Conservation (phyloP, 148 eudicot species). For the Persicaria tinctoria region DNA sequence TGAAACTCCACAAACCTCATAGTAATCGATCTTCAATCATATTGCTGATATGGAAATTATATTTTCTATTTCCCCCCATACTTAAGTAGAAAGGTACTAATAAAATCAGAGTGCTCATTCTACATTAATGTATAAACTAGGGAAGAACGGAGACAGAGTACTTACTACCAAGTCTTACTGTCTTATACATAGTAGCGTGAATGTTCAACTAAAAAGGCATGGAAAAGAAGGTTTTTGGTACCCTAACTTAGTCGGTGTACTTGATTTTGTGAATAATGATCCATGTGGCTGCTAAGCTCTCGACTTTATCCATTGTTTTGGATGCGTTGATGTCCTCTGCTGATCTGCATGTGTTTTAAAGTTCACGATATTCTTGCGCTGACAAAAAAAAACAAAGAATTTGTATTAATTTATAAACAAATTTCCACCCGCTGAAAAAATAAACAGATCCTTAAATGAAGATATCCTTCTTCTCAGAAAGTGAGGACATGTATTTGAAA, state of each 20-base stretch:
- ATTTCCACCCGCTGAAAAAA: not conserved
- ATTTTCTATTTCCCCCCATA: not conserved
- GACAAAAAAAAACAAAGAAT: not conserved
- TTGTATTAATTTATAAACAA: too few species aligned
- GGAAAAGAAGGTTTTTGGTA: not conserved
- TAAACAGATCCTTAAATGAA: not conserved
- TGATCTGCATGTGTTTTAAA: not conserved
- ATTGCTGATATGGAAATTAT: not conserved
- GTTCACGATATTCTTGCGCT: not conserved
- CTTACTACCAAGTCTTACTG: not conserved
- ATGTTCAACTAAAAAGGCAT: not conserved
- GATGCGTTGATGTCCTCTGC: not conserved
- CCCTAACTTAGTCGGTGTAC: not conserved
- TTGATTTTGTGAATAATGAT: too few species aligned
- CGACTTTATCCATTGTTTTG: not conserved
- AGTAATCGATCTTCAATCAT: not conserved
- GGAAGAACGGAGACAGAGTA: not conserved
- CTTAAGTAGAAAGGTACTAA: not conserved
- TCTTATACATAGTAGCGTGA: not conserved
- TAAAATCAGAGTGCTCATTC: not conserved
- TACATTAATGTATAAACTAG: not conserved
- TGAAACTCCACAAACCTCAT: not conserved
- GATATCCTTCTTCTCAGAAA: not conserved
- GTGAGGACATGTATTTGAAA: not conserved
- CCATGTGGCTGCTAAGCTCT: not conserved